phyloP scores from a whole-genome alignment of 768 basidiomycete genomes.

The Lepiota brunneoincarnata region DNA sequence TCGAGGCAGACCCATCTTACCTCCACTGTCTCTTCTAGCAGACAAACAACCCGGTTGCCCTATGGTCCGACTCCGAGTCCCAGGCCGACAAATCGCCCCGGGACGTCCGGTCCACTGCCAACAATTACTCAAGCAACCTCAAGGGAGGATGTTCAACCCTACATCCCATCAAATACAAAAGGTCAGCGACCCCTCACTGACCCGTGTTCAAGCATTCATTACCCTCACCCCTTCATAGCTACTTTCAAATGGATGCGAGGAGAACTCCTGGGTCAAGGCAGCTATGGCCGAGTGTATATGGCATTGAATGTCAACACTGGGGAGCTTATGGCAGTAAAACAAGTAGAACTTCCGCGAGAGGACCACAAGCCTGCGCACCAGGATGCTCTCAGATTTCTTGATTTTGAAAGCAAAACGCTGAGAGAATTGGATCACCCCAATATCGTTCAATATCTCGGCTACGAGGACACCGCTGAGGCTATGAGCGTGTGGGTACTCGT shows the following conservation, averaged over 20 bases:
- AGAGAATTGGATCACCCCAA: constrained; percentile 87
- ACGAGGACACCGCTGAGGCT: constrained; percentile 69
- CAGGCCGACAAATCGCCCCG: not conserved
- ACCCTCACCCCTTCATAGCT: constrained; percentile 26
- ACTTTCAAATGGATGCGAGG: constrained; percentile 93
- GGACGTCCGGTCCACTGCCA: not conserved
- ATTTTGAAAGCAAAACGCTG: constrained; percentile 82
- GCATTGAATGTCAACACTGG: constrained; percentile 88
- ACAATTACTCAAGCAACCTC: not conserved
- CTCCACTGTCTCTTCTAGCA: not conserved
- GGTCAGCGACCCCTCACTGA: not conserved
- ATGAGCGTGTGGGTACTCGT: constrained; percentile 68
- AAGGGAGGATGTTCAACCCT: not conserved
- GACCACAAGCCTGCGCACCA: constrained; percentile 56
- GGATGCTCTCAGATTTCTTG: constrained; percentile 75
- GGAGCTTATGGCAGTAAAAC: constrained; percentile 95
- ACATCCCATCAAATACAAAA: constrained; percentile 3
- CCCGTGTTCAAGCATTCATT: not conserved
- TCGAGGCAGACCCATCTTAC: not conserved
- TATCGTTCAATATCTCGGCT: constrained; percentile 91
- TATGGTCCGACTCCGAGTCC: constrained; percentile 1
- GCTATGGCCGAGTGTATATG: constrained; percentile 89
- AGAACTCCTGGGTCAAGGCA: constrained; percentile 91
- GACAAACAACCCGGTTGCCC: not conserved
- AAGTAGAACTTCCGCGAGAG: constrained; percentile 88